Evolutionary conservation across 2,329 filamentous ascomycete genomes (phyloP).

Genomic region (Apiospora saccharicola): DNA sequence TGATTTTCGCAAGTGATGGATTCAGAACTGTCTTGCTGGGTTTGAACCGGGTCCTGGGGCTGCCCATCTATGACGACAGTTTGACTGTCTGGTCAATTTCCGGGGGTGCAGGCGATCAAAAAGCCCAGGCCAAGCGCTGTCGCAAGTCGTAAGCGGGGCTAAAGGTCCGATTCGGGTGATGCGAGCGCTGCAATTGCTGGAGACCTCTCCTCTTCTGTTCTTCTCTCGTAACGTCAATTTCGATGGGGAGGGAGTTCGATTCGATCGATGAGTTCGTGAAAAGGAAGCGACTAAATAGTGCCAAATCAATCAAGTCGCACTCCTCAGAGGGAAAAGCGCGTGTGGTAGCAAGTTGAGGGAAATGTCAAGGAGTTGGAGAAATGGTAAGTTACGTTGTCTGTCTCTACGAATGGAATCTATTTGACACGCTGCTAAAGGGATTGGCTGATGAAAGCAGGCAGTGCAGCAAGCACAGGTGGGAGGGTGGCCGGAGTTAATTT

Average conservation of each 20-base stretch:
- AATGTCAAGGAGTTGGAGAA: conserved; percentile 10
- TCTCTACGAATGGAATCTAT: neutral
- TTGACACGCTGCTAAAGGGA: conserved; percentile 5
- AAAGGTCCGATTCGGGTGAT: conserved; percentile 22
- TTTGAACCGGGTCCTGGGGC: conserved; percentile 15
- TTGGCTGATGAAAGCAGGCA: conserved; percentile 11
- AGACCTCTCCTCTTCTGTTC: neutral
- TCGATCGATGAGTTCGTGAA: conserved; percentile 4
- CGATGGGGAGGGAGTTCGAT: neutral
- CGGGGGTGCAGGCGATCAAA: neutral
- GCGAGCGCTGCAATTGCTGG: neutral
- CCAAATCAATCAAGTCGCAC: neutral
- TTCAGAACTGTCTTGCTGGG: neutral
- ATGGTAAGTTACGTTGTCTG: neutral
- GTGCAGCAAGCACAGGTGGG: conserved; percentile 11
- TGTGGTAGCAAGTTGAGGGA: neutral
- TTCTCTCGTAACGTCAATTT: conserved; percentile 8
- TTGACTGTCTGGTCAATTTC: conserved; percentile 19
- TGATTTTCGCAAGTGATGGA: conserved; percentile 13
- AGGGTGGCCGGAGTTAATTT: conserved; percentile 8
- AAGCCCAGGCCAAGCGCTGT: conserved; percentile 15
- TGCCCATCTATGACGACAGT: conserved; percentile 21
- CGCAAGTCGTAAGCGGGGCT: conserved; percentile 18
- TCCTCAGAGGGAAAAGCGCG: neutral
- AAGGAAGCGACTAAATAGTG: neutral